Conservation (phyloP, 2,329 filamentous ascomycete genomes). For the Zelopaecilomyces penicillatus region DNA sequence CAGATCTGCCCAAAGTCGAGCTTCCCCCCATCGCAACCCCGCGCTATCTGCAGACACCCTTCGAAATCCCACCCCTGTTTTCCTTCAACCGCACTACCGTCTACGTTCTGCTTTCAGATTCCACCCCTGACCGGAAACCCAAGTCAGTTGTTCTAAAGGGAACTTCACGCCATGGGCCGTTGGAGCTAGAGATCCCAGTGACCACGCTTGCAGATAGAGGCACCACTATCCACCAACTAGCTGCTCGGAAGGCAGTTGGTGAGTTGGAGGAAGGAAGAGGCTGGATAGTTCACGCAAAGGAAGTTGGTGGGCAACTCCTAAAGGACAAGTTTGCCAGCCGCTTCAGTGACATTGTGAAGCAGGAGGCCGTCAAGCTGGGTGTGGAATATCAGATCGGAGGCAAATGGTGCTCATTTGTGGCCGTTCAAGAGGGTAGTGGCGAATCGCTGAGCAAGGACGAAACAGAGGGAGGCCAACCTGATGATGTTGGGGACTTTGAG, state of each 20-base stretch:
- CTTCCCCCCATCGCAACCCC: constrained; percentile 46
- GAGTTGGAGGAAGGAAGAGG: constrained; percentile 65
- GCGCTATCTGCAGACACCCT: constrained; percentile 55
- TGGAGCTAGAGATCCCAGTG: constrained; percentile 58
- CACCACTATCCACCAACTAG: constrained; percentile 60
- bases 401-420: constrained; percentile 67
- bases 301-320: constrained; percentile 32
- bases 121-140: constrained; percentile 29
- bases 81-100: constrained; percentile 57
- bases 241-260: constrained; percentile 56
- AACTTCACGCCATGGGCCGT: constrained; percentile 46
- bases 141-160: constrained; percentile 51
- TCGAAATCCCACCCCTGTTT: constrained; percentile 55
- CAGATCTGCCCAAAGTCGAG: constrained; percentile 20
- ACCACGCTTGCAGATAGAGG: constrained; percentile 35
- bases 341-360: constrained; percentile 53
- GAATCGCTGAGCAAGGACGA: not conserved
- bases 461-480: not conserved
- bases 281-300: constrained; percentile 50
- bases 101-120: constrained; percentile 55
- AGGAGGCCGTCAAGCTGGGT: constrained; percentile 58
- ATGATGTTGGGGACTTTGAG: not conserved
- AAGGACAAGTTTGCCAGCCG: constrained; percentile 38
- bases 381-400: constrained; percentile 58
- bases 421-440: constrained; percentile 40